Base-by-base conservation (phyloP, 2,329 filamentous ascomycete species). In the Huntiella moniliformis region DNA sequence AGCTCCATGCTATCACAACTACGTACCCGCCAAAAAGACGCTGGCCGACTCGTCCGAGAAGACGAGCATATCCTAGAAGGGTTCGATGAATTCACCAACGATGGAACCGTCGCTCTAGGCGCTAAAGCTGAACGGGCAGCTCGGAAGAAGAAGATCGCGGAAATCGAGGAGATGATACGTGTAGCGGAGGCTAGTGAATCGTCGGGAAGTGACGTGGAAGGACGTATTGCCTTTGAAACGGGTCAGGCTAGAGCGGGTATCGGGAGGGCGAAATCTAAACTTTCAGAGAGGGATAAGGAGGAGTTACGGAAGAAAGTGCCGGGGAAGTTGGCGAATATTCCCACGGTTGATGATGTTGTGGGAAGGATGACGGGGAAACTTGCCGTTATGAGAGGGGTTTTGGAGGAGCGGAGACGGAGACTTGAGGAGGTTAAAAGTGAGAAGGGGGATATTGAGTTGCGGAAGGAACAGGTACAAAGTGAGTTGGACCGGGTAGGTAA, bases 61-160 rank as follows among this genome's bases (percentile, higher is more conserved):
- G 88, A 96, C 54, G 88, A 96, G 57, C 85, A 96, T 56, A 71
- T 95, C 0, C 83, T 82, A 34, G 91, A 96, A 62, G 87, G 86
- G 0, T 96, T 93, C 54, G 88, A 96, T 50, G 80, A 88, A 46
- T 94, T 83, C 54, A 83, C 91, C 6, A 82, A 91, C 36, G 84
- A 94, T 56, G 85, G 82, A 6, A 74, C 75, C 5, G 73, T 95
- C 7, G 74, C 82, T 1, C 67, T 95, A 0, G 84, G 86, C 32
- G 76, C 71, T 51, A 82, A 81, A 50, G 85, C 85, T 0, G 83
- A 91, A 60, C 74, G 73, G 15, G 82, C 85, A 53, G 79, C 74
- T 0, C 66, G 72, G 42, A 69, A 67, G 45, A 71, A 70, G 38
- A 74, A 82, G 28, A 74, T 82, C 28, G 73, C 77, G 47, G 77